Conservation (phyloP, 2,329 filamentous ascomycete genomes). For the Pseudogymnoascus sp. region DNA sequence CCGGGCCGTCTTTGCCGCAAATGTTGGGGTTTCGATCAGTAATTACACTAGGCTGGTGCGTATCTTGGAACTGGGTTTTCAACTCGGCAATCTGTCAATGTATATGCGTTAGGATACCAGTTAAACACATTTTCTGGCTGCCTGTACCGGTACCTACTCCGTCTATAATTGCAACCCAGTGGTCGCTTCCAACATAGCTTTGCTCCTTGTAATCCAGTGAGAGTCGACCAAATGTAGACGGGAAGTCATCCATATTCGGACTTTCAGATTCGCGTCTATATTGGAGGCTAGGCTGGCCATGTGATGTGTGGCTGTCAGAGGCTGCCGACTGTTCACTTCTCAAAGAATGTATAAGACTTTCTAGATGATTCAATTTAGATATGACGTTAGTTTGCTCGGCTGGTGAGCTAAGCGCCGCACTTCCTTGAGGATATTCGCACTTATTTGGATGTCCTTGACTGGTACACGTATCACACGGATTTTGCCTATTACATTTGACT, state of each 20-base stretch:
- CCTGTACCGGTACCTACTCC: slow-evolving; percentile 35
- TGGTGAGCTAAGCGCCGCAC: slow-evolving; percentile 32
- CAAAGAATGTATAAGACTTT: slow-evolving; percentile 47
- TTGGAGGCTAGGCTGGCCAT: background rate
- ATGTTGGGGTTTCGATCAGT: slow-evolving; percentile 6
- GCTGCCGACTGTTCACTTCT: slow-evolving; percentile 26
- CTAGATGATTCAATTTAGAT: slow-evolving; percentile 43
- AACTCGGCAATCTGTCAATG: slow-evolving; percentile 44
- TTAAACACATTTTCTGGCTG: background rate
- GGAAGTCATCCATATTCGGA: background rate
- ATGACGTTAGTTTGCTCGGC: slow-evolving; percentile 38
- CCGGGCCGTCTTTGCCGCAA: slow-evolving; percentile 8
- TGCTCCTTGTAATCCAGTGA: slow-evolving; percentile 28
- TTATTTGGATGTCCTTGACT: slow-evolving; percentile 39
- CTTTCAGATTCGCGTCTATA: background rate
- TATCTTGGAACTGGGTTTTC: slow-evolving; percentile 44
- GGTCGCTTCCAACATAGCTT: slow-evolving; percentile 47
- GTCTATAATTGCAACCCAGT: slow-evolving; percentile 50
- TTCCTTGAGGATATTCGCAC: slow-evolving; percentile 35
- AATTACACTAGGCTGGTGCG: slow-evolving; percentile 18
- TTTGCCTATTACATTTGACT: slow-evolving; percentile 43
- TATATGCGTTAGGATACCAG: background rate
- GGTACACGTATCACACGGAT: slow-evolving; percentile 44
- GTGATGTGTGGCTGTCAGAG: background rate
- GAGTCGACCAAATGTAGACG: slow-evolving; percentile 17